Base-by-base conservation (phyloP, 2,329 filamentous ascomycete genomes). In the Trichophyton simii region DNA sequence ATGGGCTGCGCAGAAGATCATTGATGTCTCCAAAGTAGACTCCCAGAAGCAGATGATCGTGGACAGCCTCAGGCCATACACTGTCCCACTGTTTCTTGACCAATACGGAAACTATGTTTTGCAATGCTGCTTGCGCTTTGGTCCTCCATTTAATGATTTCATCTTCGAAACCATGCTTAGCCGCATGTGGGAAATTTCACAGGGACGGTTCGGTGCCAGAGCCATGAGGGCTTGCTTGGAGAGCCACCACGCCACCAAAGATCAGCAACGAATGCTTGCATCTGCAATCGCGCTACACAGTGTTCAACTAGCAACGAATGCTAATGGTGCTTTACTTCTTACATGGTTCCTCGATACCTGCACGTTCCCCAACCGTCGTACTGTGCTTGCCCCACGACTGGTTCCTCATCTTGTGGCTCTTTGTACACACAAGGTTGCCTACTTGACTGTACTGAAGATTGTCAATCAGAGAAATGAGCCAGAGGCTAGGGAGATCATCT, bases 331-430 rank as follows among this genome's bases (percentile, higher is more conserved):
- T 48, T 79, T 99, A 57, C 81, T 99, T 22, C 78, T 99, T 66
- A 99, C 94, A 9, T 99, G 94, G 94, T 95, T 97, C 80, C 80
- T 99, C 61, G 94, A 99, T 72, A 97, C 94, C 1, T 99, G 94
- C 81, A 96, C 88, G 13, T 96, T 97, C 78, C 91, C 92, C 41
- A 85, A 87, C 67, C 87, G 94, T 66, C 88, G 94, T 62, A 95
- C 89, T 25, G 91, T 97, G 31, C 81, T 99, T 61, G 91, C 94
- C 52, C 94, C 94, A 20, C 86, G 91, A 67, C 84, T 99, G 25
- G 90, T 96, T 15, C 91, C 94, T 46, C 91, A 95, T 71, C 80
- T 99, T 36, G 91, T 96, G 25, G 90, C 96, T 71, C 82, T 99
- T 5, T 97, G 94, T 80, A 97, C 94, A 0, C 94, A 99, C 80